phyloP scores from a whole-genome alignment of 331 rosid genomes.

The Ulmus americana region DNA sequence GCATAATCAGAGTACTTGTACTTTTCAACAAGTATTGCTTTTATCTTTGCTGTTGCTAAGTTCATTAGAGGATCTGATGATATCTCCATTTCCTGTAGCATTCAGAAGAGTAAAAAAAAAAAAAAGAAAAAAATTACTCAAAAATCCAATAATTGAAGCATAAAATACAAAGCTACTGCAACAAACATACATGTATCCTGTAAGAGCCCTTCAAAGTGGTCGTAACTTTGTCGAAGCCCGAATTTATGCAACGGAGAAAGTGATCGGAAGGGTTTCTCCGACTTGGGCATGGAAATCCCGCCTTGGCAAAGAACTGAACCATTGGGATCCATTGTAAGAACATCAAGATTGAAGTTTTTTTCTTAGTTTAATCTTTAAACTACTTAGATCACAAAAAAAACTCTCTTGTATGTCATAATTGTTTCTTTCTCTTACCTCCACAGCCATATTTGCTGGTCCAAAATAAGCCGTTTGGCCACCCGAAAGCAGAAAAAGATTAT shows the following conservation, averaged over 20 bases:
- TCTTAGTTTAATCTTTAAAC: neutral
- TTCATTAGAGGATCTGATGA: conserved; percentile 65
- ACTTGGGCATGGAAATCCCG: conserved; percentile 91
- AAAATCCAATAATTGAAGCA: neutral
- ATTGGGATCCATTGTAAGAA: conserved; percentile 19
- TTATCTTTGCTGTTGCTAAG: conserved; percentile 62
- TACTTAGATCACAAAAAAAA: neutral
- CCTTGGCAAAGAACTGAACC: conserved; percentile 83
- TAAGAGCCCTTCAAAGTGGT: conserved; percentile 63
- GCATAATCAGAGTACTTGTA: conserved; percentile 59
- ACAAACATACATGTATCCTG: conserved; percentile 44
- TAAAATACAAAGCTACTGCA: neutral
- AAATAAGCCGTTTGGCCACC: conserved; percentile 77
- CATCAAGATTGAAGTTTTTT: neutral
- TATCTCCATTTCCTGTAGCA: conserved; percentile 48
- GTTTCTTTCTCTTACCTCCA: conserved; percentile 41
- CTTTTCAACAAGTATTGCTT: conserved; percentile 55
- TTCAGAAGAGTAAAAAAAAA: conserved; percentile 1
- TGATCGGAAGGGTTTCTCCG: conserved; percentile 93
- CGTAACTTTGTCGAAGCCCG: conserved; percentile 77
- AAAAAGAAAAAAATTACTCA: neutral
- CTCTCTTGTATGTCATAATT: neutral
- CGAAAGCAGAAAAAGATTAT: conserved; percentile 77
- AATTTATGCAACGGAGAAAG: conserved; percentile 82
- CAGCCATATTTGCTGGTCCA: conserved; percentile 71